phyloP scores from a whole-genome alignment of 306 rosid genomes.

The Adenanthera pavonina region DNA sequence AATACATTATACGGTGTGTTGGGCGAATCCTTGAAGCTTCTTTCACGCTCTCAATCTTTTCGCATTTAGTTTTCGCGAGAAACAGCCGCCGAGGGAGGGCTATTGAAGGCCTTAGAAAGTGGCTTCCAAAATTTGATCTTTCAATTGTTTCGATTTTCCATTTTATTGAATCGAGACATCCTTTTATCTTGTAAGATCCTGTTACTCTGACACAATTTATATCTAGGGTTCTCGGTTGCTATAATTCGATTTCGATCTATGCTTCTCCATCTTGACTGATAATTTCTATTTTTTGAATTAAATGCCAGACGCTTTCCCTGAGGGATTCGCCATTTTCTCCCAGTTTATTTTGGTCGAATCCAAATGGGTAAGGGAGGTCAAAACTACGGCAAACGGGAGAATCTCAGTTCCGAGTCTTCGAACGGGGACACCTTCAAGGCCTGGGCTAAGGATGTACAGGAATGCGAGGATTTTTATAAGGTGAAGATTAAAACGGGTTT shows the following conservation, averaged over 20 bases:
- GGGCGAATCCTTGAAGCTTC: background rate
- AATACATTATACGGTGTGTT: background rate
- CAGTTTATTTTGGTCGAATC: conserved; percentile 14
- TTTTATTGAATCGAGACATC: background rate
- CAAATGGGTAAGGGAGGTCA: conserved; percentile 54
- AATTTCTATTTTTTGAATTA: background rate
- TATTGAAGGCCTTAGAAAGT: background rate
- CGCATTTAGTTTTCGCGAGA: background rate
- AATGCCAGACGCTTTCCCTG: background rate
- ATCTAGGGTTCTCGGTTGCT: conserved; percentile 3
- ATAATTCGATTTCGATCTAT: conserved; percentile 14
- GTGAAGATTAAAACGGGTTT: conserved; percentile 52
- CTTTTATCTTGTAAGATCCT: background rate
- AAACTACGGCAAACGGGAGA: conserved; percentile 40
- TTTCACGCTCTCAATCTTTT: background rate
- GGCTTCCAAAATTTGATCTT: background rate
- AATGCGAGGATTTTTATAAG: conserved; percentile 52
- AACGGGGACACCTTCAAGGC: conserved; percentile 46
- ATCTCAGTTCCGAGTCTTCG: conserved; percentile 13
- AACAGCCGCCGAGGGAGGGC: background rate
- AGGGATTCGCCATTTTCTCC: background rate
- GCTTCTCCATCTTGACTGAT: background rate
- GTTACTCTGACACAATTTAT: background rate
- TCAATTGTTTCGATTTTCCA: background rate
- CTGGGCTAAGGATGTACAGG: conserved; percentile 63